Conservation (phyloP, 257 asterid species). For the Ligustrum vulgare region DNA sequence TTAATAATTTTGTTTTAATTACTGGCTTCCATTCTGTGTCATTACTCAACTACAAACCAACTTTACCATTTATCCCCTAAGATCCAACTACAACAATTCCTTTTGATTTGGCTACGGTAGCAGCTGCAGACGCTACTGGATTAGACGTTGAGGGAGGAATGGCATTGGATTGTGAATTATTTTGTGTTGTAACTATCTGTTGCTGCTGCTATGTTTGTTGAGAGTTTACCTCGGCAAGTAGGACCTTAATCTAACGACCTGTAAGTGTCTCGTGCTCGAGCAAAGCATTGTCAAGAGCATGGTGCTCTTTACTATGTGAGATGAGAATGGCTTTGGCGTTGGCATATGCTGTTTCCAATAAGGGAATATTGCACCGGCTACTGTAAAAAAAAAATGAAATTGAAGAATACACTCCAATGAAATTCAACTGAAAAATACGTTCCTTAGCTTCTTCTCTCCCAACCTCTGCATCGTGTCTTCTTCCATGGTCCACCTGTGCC, state of each 20-base stretch:
- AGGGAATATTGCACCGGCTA: too few species aligned
- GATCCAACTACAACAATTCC: constrained; percentile 73
- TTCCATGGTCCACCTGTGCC: too few species aligned
- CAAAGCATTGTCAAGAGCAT: constrained; percentile 77
- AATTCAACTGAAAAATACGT: too few species aligned
- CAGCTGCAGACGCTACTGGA: constrained; percentile 50
- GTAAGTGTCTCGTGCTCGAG: constrained; percentile 80
- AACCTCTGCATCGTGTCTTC: too few species aligned
- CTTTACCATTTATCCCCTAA: constrained; percentile 25
- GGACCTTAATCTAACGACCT: constrained; percentile 65
- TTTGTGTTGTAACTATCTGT: constrained; percentile 33
- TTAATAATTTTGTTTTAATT: too few species aligned
- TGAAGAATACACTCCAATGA: too few species aligned
- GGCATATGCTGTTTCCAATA: constrained; percentile 60
- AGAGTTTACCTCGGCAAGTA: constrained; percentile 54
- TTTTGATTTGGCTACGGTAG: constrained; percentile 68
- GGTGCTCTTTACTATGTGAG: constrained; percentile 60
- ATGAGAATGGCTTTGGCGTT: constrained; percentile 65
- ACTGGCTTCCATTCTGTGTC: too few species aligned
- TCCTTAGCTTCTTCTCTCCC: too few species aligned
- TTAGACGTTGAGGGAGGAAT: constrained; percentile 43
- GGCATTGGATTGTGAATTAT: constrained; percentile 36
- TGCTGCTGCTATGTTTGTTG: constrained; percentile 38
- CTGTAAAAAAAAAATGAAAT: too few species aligned
- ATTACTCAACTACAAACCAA: background rate